Evolutionary conservation across 768 basidiomycete genomes (phyloP), one percentile per base, ranked within the genome.

Genomic region (Filobasidium wieringae): DNA sequence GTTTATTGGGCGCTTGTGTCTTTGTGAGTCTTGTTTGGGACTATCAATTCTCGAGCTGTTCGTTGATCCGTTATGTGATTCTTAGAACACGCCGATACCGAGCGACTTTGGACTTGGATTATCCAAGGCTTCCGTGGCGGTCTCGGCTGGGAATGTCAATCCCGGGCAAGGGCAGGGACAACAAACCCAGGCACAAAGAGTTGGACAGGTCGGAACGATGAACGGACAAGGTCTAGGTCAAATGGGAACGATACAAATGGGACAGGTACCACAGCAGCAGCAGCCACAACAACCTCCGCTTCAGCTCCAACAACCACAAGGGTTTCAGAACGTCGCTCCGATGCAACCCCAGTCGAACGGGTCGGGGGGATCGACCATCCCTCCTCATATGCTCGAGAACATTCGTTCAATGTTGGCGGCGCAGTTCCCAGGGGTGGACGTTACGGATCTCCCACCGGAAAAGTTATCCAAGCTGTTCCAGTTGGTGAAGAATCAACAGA

Each of bases 1-100:
- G 51, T 11, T 40, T 58, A 7, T 31, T 58, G 2, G 57, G 57
- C 11, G 57, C 57, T 5, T 58, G 57, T 31, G 52, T 58, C 30
- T 58, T 58, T 32, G 57, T 58, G 51, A 53, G 57, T 57, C 2
- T 24, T 27, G 17, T 15, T 26, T 4, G 2, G 15, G 17, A 27
- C 17, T 11, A 15, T 7, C 22, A 24, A 26, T 47, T 47, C n/a
- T 9, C 8, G 19, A 19, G 14, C 4, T 24, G 14, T 22, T 19
- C n/a, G 22, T 40, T 15, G 29, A 19, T 7, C 7, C 5, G 43
- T 22, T 11, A 19, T 47, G n/a, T n/a, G n/a, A n/a, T n/a, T n/a
- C n/a, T n/a, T n/a, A n/a, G n/a, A n/a, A n/a, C n/a, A n/a, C 43
- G 14, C n/a, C n/a, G 14, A 4, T 47, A 47, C n/a, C 43, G 14